Percentiles rank a stretch among this genome's conserved stretches.
Conservation (phyloP, 768 basidiomycete genomes). For the Rhizopogon vulgaris region DNA sequence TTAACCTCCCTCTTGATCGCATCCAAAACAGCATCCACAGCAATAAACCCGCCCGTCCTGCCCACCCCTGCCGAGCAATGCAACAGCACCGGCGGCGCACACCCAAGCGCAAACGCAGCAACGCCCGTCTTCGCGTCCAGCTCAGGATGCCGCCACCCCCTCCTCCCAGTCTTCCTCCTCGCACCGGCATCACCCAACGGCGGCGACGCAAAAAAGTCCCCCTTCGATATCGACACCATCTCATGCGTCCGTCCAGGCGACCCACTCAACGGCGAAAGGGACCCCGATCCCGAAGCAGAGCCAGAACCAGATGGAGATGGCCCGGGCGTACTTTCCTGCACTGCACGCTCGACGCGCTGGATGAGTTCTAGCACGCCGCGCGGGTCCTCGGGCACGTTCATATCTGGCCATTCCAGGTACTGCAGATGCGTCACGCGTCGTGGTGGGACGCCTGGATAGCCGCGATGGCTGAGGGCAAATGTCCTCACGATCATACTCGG, state of each 20-base stretch:
- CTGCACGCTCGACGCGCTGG: slow-evolving; percentile 48
- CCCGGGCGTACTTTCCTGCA: slow-evolving; percentile 22
- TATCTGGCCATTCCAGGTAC: slow-evolving; percentile 93
- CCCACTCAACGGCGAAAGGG: not conserved
- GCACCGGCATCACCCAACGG: slow-evolving; percentile 5
- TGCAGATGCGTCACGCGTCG: slow-evolving; percentile 83
- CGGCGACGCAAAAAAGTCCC: slow-evolving; percentile 1
- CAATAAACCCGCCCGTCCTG: slow-evolving; percentile 89
- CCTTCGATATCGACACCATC: not conserved
- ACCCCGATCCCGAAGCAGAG: slow-evolving; percentile 11
- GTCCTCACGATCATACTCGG: slow-evolving; percentile 45
- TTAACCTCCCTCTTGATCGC: slow-evolving; percentile 57
- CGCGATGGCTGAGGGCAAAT: slow-evolving; percentile 62
- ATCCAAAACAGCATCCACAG: slow-evolving; percentile 81
- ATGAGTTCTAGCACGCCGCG: slow-evolving; percentile 69
- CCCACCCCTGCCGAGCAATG: slow-evolving; percentile 96
- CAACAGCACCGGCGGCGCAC: slow-evolving; percentile 56
- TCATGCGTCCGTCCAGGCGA: not conserved
- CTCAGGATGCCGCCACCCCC: slow-evolving; percentile 29
- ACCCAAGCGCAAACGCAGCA: slow-evolving; percentile 43
- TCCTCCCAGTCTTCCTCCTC: slow-evolving; percentile 8
- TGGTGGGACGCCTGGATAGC: slow-evolving; percentile 51
- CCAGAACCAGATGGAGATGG: slow-evolving; percentile 14
- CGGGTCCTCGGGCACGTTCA: slow-evolving; percentile 88
- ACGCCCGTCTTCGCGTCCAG: slow-evolving; percentile 54